Conservation (phyloP, 805 yeast species). For the Priceomyces medius region DNA sequence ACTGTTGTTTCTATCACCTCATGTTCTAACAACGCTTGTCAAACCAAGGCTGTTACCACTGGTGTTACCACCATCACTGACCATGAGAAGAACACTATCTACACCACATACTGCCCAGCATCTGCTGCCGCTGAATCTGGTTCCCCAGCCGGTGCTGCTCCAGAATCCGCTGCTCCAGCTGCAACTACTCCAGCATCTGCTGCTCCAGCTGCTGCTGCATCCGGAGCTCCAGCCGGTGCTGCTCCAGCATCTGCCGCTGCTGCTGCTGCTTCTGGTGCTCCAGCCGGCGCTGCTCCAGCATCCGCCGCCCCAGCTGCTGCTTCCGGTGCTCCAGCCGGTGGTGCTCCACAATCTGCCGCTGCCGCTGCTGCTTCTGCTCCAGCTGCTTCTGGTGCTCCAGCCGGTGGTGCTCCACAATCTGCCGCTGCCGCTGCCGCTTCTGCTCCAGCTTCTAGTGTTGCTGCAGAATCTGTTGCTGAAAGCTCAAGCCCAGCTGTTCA, state of each 20-base stretch:
- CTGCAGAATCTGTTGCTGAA: slow-evolving; percentile 17
- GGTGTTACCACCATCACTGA: slow-evolving; percentile 38
- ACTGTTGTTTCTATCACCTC: slow-evolving; percentile 38
- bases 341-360: slow-evolving; percentile 17
- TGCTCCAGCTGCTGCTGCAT: slow-evolving; percentile 10
- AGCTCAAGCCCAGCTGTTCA: slow-evolving; percentile 14
- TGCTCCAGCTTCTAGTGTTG: slow-evolving; percentile 17
- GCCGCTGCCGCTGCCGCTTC: slow-evolving; percentile 12
- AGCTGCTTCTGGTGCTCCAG: slow-evolving; percentile 14
- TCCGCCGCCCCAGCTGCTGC: slow-evolving; percentile 14
- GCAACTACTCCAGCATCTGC: slow-evolving; percentile 5
- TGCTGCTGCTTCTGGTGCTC: slow-evolving; percentile 13
- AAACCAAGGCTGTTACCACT: slow-evolving; percentile 29
- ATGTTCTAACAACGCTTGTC: slow-evolving; percentile 32
- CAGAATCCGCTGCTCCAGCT: slow-evolving; percentile 16
- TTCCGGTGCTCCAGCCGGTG: slow-evolving; percentile 12
- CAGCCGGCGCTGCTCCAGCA: slow-evolving; percentile 17
- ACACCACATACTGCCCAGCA: slow-evolving; percentile 38
- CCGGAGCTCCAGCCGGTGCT: slow-evolving; percentile 12
- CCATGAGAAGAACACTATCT: slow-evolving; percentile 26
- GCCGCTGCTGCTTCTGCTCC: slow-evolving; percentile 17
- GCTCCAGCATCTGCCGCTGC: slow-evolving; percentile 10
- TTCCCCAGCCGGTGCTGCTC: slow-evolving; percentile 14
- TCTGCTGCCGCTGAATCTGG: slow-evolving; percentile 17
- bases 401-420: no score